Conservation (phyloP, 1,139 yeast genomes). For the Kodamaea suecica region DNA sequence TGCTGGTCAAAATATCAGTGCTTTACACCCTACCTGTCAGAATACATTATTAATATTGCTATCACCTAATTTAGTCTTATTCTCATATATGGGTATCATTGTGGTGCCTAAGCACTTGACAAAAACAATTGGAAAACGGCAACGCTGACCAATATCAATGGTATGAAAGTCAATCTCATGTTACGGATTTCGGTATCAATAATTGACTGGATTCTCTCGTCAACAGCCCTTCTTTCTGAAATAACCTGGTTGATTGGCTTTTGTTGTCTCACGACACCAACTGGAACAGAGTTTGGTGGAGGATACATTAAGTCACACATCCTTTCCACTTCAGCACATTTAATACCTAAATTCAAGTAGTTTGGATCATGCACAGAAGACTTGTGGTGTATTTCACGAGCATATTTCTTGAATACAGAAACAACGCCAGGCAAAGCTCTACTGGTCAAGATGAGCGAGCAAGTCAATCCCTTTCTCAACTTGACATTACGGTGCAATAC, state of each 20-base stretch:
- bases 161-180: conserved; percentile 2
- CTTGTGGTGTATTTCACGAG: conserved; percentile 74
- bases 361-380: conserved; percentile 82
- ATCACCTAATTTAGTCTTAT: too few relatives aligned
- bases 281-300: conserved; percentile 29
- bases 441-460: conserved; percentile 67
- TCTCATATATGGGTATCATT: too few relatives aligned
- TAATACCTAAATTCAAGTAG: conserved; percentile 77
- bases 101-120: too few relatives aligned
- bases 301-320: conserved; percentile 77
- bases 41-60: too few relatives aligned
- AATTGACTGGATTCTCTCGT: conserved; percentile 25
- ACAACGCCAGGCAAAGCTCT: conserved; percentile 77
- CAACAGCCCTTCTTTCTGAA: conserved; percentile 30
- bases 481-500: conserved; percentile 75
- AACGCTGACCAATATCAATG: too few relatives aligned
- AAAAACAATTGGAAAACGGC: too few relatives aligned
- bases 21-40: too few relatives aligned
- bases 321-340: conserved; percentile 85
- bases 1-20: too few relatives aligned
- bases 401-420: conserved; percentile 67
- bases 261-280: conserved; percentile 23
- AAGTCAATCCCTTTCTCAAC: conserved; percentile 90
- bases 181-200: conserved; percentile 29
- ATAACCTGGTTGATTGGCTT: conserved; percentile 25